Conservation (phyloP, 208 protist genomes). For the Acanthamoeba triangularis region DNA sequence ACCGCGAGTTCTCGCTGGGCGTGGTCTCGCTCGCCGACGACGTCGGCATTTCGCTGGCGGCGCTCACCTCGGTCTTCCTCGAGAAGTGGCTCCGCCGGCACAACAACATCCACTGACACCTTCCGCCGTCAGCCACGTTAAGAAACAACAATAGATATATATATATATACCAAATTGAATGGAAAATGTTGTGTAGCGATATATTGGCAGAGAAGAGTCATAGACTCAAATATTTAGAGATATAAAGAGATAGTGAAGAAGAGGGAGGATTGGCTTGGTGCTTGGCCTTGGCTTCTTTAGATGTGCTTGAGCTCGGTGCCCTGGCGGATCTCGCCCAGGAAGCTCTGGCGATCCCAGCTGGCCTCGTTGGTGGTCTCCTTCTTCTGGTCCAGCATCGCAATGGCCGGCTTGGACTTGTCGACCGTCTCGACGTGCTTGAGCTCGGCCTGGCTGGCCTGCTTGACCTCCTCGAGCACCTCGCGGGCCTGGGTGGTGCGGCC, state of each 20-base stretch:
- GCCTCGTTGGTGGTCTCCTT: neutral
- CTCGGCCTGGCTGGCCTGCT: neutral
- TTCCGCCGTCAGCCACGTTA: no score
- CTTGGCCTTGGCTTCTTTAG: neutral
- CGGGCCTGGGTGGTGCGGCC: neutral
- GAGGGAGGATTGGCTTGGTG: no score
- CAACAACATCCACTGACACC: constrained; percentile 36
- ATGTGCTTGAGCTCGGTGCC: neutral
- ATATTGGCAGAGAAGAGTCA: no score
- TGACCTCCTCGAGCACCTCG: neutral
- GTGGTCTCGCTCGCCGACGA: constrained; percentile 48
- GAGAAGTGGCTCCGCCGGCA: neutral
- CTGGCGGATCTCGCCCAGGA: neutral
- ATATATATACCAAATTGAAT: no score
- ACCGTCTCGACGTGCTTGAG: neutral
- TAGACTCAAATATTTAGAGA: no score
- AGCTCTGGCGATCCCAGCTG: neutral
- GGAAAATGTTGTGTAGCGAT: no score
- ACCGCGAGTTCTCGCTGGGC: constrained; percentile 80
- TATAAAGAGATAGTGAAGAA: no score
- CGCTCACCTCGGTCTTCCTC: constrained; percentile 53
- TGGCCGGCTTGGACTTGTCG: neutral
- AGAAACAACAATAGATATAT: no score
- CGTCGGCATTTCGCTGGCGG: constrained; percentile 72
- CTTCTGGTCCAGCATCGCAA: neutral